phyloP scores from a whole-genome alignment of 139 green algal species.

The Yamagishiella unicocca region DNA sequence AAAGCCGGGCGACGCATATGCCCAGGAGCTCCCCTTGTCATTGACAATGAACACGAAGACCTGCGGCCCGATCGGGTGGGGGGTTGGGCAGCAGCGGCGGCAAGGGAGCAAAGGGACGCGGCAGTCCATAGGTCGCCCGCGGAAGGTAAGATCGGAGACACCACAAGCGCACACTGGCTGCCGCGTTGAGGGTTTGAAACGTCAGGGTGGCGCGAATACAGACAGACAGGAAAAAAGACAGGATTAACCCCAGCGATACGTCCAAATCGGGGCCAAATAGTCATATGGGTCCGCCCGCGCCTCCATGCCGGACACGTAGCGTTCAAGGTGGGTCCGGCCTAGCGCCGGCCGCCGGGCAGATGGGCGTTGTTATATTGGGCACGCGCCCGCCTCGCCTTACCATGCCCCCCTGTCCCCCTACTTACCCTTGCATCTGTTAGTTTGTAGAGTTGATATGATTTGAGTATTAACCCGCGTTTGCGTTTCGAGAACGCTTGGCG shows the following conservation, averaged over 20 bases:
- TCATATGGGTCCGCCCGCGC: background rate
- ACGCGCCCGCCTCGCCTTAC: too few relatives aligned
- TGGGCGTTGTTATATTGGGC: too few relatives aligned
- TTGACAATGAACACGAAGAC: slow-evolving; percentile 78
- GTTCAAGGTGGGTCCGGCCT: too few relatives aligned
- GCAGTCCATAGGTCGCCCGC: too few relatives aligned
- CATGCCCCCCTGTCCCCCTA: background rate
- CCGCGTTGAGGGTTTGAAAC: too few relatives aligned
- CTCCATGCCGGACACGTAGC: too few relatives aligned
- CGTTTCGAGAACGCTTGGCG: slow-evolving; percentile 76
- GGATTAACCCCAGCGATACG: background rate
- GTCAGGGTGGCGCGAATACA: too few relatives aligned
- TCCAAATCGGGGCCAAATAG: background rate
- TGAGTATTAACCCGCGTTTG: slow-evolving; percentile 71
- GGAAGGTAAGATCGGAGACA: too few relatives aligned
- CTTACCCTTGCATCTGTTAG: slow-evolving; percentile 70
- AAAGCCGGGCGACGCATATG: slow-evolving; percentile 72
- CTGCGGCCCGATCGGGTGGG: slow-evolving; percentile 48
- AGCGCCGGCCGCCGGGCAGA: too few relatives aligned
- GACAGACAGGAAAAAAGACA: background rate
- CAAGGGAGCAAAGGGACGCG: background rate
- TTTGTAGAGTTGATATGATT: slow-evolving; percentile 73
- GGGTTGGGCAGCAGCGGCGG: background rate
- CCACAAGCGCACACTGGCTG: too few relatives aligned
- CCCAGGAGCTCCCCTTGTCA: slow-evolving; percentile 75